Evolutionary conservation across 1,284 basidiomycete genomes (phyloP).

Genomic region (Apiotrichum gracile): DNA sequence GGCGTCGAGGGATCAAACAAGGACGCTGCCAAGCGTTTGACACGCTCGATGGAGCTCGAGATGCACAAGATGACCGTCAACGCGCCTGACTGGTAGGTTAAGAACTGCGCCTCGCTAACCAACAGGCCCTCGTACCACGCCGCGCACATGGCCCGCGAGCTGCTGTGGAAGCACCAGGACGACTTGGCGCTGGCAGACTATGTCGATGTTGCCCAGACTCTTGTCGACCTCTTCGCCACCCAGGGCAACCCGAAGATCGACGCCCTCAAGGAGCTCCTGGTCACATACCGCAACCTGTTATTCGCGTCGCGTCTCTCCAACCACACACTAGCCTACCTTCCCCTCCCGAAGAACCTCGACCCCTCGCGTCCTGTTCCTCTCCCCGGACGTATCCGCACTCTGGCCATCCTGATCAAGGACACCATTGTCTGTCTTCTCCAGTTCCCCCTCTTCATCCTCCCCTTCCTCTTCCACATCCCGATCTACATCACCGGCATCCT

Average conservation of each 20-base stretch:
- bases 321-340: slow-evolving; percentile 66
- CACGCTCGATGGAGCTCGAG: slow-evolving; percentile 63
- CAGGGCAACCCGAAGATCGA: slow-evolving; percentile 55
- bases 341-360: slow-evolving; percentile 64
- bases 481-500: slow-evolving; percentile 71
- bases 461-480: slow-evolving; percentile 72
- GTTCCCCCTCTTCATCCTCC: slow-evolving; percentile 80
- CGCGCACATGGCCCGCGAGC: slow-evolving; percentile 79
- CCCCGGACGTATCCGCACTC: slow-evolving; percentile 71
- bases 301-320: slow-evolving; percentile 75
- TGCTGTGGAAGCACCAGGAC: slow-evolving; percentile 75
- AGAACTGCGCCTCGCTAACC: neutral
- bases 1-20: slow-evolving; percentile 62
- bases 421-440: slow-evolving; percentile 62
- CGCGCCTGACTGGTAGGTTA: slow-evolving; percentile 77
- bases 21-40: slow-evolving; percentile 79
- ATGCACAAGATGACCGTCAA: slow-evolving; percentile 77
- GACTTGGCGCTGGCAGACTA: slow-evolving; percentile 72
- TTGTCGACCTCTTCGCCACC: slow-evolving; percentile 76
- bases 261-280: slow-evolving; percentile 61
- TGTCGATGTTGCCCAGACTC: slow-evolving; percentile 76
- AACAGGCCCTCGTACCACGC: slow-evolving; percentile 75
- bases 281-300: slow-evolving; percentile 82
- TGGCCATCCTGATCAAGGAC: slow-evolving; percentile 71
- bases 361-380: slow-evolving; percentile 64